phyloP scores from a whole-genome alignment of 2,329 filamentous ascomycete species.

The Pyrenochaeta sp. region DNA sequence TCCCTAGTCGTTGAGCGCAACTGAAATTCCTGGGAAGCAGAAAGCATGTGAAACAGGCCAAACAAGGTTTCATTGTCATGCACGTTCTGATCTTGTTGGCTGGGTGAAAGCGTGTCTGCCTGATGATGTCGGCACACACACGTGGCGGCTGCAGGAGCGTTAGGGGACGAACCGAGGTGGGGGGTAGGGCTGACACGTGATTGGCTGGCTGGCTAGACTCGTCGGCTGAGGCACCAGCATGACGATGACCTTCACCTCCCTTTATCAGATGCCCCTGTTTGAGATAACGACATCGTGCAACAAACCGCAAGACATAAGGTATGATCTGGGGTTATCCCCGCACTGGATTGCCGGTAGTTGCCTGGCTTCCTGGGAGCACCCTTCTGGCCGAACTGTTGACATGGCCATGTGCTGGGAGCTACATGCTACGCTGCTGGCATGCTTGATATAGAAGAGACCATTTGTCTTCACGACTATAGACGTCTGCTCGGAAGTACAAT shows the following conservation, averaged over 20 bases:
- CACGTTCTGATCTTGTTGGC: not conserved
- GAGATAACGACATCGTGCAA: not conserved
- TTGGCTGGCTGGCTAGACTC: conserved; percentile 16
- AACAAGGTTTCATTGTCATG: not conserved
- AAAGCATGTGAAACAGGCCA: not conserved
- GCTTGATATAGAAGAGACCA: too few species aligned
- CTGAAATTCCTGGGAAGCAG: not conserved
- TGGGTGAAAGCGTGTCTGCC: not conserved
- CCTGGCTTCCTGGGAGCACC: too few species aligned
- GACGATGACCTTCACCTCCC: not conserved
- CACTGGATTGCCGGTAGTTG: not conserved
- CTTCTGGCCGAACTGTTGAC: too few species aligned
- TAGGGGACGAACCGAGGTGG: conserved; percentile 30
- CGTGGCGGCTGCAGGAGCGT: conserved; percentile 43
- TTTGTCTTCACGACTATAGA: too few species aligned
- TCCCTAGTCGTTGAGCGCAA: conserved; percentile 14
- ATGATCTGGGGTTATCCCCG: not conserved
- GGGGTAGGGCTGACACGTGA: conserved; percentile 44
- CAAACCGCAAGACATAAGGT: not conserved
- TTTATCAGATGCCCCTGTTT: conserved; percentile 1
- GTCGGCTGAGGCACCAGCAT: not conserved
- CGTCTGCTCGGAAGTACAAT: too few species aligned
- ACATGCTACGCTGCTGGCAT: too few species aligned
- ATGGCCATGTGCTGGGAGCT: too few species aligned
- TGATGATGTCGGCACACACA: conserved; percentile 31